Evolutionary conservation across 768 basidiomycete species (phyloP), one percentile per base, ranked within the genome.

Genomic region (Tremella yokohamensis): DNA sequence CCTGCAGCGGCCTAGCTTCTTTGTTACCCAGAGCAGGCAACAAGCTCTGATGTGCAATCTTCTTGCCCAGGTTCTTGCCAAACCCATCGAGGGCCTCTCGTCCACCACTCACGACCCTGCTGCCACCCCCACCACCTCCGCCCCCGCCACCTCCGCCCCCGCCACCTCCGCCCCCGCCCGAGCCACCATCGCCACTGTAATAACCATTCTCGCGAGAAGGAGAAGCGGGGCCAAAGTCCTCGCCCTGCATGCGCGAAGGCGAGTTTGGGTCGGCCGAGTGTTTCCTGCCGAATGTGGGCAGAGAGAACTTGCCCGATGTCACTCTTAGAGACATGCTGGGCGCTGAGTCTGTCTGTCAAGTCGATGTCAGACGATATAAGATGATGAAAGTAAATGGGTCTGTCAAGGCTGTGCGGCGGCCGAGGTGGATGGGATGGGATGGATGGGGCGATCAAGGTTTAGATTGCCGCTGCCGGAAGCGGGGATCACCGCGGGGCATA

Each of bases 1-100:
- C 90, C 72, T 96, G 91, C 8, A 96, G 79, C 0, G 85, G 84
- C 24, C 86, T 79, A 2, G 92, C 77, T 73, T 93, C 91, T 66
- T 85, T 84, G 73, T 90, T 91, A 1, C 83, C 83, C 16, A 80
- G 79, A 0, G 84, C 80, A 42, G 90, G 87, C 6, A 92, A 79
- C 2, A 88, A 87, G 1, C 89, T 85, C 70, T 90, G 91, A 76
- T 94, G 91, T 1, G 91, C 91, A 74, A 94, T 83, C 77, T 85
- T 89, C 38, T 86, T 72, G 19, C 65, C 65, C 11, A 72, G 37
- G 42, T 64, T 64, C 47, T 58, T 60, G 16, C 49, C 49, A 22
- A 50, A 50, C n/a, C 25, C 25, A 29, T 22, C 19, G 20, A 50
- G 16, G 8, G n/a, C 49, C 25, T 16, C 26, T 22, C n/a, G 4